Evolutionary conservation across 352 stramenopile genomes (phyloP).

Genomic region (Phytopythium helicoides): DNA sequence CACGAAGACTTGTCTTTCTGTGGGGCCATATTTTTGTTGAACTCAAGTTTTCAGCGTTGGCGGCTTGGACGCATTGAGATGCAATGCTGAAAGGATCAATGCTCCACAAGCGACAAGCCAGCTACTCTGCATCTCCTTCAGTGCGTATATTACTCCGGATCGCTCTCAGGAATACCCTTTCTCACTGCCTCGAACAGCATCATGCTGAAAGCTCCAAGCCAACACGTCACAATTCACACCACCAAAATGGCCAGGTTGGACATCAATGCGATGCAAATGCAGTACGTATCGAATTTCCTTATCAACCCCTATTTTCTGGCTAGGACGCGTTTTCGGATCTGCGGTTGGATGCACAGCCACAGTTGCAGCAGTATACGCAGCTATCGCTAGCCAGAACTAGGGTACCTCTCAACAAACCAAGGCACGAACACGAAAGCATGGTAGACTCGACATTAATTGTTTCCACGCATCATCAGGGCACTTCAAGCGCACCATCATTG

Average conservation of each 20-base stretch:
- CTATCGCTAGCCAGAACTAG: conserved; percentile 1
- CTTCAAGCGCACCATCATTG: background rate
- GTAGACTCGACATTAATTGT: background rate
- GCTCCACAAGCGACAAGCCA: conserved; percentile 5
- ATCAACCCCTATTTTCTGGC: background rate
- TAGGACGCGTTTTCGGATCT: conserved; percentile 29
- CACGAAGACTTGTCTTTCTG: too few species aligned
- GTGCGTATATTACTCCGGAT: too few species aligned
- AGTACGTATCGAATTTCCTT: too few species aligned
- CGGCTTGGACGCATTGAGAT: background rate
- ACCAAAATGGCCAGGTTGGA: background rate
- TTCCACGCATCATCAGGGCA: background rate
- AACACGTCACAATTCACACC: background rate
- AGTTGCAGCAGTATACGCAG: conserved; percentile 1
- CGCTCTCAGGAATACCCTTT: too few species aligned
- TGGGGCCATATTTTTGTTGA: too few species aligned
- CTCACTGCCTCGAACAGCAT: too few species aligned
- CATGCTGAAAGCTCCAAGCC: background rate
- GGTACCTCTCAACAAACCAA: background rate
- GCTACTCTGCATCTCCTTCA: background rate
- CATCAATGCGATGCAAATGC: too few species aligned
- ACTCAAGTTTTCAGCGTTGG: too few species aligned
- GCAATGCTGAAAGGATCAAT: conserved; percentile 8
- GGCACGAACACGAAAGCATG: too few species aligned
- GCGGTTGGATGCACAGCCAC: conserved; percentile 20